Percentiles rank a stretch among this genome's conserved stretches.
These are phyloP conservation scores for Drechslera avenae DNA, from an alignment of 2,329 filamentous ascomycete genomes.

Conservation along the genomic window DNA sequence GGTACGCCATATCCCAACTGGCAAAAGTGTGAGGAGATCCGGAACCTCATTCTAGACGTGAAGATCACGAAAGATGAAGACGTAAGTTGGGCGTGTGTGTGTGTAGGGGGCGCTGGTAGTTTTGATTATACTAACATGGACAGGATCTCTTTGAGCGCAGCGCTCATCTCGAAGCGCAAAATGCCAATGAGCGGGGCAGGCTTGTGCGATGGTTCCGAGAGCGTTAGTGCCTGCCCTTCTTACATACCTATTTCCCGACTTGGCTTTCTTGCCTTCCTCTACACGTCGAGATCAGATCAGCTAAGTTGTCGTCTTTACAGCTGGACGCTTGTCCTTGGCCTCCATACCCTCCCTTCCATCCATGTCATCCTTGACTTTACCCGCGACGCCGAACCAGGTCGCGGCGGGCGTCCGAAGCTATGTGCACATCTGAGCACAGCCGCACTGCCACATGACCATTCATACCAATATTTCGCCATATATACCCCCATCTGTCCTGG, in stretches of 20 bases:
- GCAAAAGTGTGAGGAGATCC: slow-evolving; percentile 69
- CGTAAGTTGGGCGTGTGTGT: too few species aligned
- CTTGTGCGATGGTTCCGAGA: slow-evolving; percentile 55
- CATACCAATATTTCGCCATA: neutral
- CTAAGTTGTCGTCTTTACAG: slow-evolving; percentile 32
- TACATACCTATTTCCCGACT: slow-evolving; percentile 13
- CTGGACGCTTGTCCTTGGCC: slow-evolving; percentile 33
- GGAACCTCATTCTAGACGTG: slow-evolving; percentile 79
- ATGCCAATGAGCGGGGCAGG: slow-evolving; percentile 52
- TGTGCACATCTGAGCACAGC: slow-evolving; percentile 28
- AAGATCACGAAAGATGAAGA: slow-evolving; percentile 85
- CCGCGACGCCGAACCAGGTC: slow-evolving; percentile 33
- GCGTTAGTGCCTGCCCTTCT: slow-evolving; percentile 46
- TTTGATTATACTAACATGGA: slow-evolving; percentile 10
- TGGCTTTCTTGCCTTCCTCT: slow-evolving; percentile 18
- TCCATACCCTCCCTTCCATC: slow-evolving; percentile 28
- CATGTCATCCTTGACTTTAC: slow-evolving; percentile 12
- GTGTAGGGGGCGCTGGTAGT: neutral
- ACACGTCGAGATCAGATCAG: slow-evolving; percentile 21
- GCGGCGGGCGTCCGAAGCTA: slow-evolving; percentile 26
- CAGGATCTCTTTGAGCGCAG: slow-evolving; percentile 66
- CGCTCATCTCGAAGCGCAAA: slow-evolving; percentile 56
- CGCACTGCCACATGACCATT: neutral
- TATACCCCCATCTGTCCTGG: slow-evolving; percentile 9
- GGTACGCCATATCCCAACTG: slow-evolving; percentile 79